Evolutionary conservation across 495 filamentous ascomycete genomes (phyloP).

Genomic region (Daldinia loculata): DNA sequence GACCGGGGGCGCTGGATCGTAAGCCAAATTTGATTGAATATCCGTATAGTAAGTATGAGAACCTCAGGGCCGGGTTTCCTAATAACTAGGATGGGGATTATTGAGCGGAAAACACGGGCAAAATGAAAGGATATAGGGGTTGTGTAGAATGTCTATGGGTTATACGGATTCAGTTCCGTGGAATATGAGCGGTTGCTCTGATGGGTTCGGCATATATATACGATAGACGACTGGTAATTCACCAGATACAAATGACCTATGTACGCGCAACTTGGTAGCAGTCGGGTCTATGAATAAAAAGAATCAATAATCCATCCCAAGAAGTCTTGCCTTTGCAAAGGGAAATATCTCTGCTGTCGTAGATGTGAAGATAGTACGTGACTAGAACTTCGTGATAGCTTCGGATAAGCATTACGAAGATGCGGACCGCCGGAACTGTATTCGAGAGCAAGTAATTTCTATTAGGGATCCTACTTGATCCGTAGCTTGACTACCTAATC

Average conservation of each 20-base stretch:
- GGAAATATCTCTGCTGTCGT: not conserved
- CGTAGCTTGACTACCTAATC: not conserved
- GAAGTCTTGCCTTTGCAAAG: not conserved
- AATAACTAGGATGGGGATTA: slow-evolving; percentile 42
- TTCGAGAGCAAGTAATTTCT: no score
- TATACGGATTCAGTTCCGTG: not conserved
- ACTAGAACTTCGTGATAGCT: not conserved
- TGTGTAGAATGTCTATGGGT: not conserved
- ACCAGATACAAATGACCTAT: not conserved
- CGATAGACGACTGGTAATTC: not conserved
- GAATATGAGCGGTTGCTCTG: not conserved
- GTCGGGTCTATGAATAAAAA: not conserved
- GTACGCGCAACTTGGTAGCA: not conserved
- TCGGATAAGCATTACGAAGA: no score
- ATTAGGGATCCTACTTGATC: no score
- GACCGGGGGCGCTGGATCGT: slow-evolving; percentile 62
- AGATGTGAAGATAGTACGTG: not conserved
- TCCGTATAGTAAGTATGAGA: slow-evolving; percentile 83
- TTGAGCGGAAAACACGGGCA: not conserved
- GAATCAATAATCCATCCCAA: not conserved
- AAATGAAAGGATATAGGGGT: not conserved
- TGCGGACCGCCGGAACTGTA: no score
- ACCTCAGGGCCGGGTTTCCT: slow-evolving; percentile 69
- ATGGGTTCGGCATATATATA: not conserved
- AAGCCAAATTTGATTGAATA: slow-evolving; percentile 74